phyloP scores from a whole-genome alignment of 345 rosid genomes.

The Passiflora organensis region DNA sequence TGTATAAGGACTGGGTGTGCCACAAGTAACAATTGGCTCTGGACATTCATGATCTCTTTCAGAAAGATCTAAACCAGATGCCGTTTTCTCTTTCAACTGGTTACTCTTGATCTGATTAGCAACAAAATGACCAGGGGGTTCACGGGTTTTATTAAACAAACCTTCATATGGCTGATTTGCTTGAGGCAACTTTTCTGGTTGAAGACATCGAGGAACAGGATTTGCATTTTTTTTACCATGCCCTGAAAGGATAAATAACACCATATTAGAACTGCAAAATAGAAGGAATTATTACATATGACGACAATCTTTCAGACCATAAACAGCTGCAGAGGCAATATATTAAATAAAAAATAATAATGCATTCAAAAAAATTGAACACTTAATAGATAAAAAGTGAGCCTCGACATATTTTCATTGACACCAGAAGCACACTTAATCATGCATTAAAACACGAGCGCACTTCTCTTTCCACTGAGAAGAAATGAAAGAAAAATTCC shows the following conservation, averaged over 20 bases:
- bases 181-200: slow-evolving; percentile 30
- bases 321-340: background rate
- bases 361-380: too few species aligned
- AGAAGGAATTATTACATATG: slow-evolving; percentile 2
- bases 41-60: slow-evolving; percentile 39
- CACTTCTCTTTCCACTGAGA: too few species aligned
- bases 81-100: slow-evolving; percentile 36
- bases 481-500: too few species aligned
- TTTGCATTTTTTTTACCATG: slow-evolving; percentile 34
- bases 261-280: slow-evolving; percentile 22
- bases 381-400: background rate
- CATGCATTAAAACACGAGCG: too few species aligned
- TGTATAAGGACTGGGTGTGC: slow-evolving; percentile 33
- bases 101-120: slow-evolving; percentile 46
- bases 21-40: slow-evolving; percentile 46
- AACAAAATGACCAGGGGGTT: slow-evolving; percentile 33
- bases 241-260: slow-evolving; percentile 38
- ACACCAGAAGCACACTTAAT: too few species aligned
- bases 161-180: slow-evolving; percentile 46
- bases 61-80: slow-evolving; percentile 36
- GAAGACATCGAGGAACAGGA: slow-evolving; percentile 39
- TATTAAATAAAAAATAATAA: too few species aligned
- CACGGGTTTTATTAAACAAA: slow-evolving; percentile 39
- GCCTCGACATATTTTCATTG: background rate
- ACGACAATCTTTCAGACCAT: background rate